Evolutionary conservation across 495 filamentous ascomycete species (phyloP), one percentile per base, ranked within the genome.

Genomic region (Cenococcum geophilum): DNA sequence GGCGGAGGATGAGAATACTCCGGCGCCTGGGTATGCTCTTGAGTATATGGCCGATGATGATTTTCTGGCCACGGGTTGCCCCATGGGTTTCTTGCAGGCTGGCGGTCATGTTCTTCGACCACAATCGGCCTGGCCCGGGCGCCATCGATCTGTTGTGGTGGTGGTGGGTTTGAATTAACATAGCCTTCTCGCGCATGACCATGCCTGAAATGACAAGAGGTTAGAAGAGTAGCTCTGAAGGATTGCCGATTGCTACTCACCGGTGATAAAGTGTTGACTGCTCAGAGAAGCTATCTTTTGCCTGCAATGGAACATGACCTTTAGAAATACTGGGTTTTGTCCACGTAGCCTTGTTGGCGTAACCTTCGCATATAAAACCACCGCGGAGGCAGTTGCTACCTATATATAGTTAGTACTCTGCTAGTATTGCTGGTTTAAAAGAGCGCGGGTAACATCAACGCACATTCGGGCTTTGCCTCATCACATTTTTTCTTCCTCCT

Each of bases 401-500:
- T 96, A 50, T 32, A 55, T 45, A 36, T 35, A 61, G 53, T 48
- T 42, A 66, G 59, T 22, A 40, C 35, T 14, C 23, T 35, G 21
- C 40, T 18, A 35, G 40, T 6, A 6, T 32, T 32, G 27, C 27
- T 32, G 6, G 27, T 32, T 2, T 6, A 6, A 6, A 32, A 45
- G 4, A 51, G 22, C 37, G 14, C 55, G 12, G 45, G 25, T 23
- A 49, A 53, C 40, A 55, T 52, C 23, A 42, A 65, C 73, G 72
- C 70, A 95, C 93, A 98, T 78, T 91, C 87, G 47, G 93, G 93
- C 74, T 96, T 92, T 62, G 81, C 81, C 76, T 98, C 93, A 69
- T 98, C 93, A 71, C 93, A 98, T 74, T 98, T 98, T 83, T 98
- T 98, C 82, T 98, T 98, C 50, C 93, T 82, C 66, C 86, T 82